Percentiles rank a stretch among this genome's conserved stretches.
Conservation (phyloP, 768 basidiomycete species). For the Agaricus bisporus region DNA sequence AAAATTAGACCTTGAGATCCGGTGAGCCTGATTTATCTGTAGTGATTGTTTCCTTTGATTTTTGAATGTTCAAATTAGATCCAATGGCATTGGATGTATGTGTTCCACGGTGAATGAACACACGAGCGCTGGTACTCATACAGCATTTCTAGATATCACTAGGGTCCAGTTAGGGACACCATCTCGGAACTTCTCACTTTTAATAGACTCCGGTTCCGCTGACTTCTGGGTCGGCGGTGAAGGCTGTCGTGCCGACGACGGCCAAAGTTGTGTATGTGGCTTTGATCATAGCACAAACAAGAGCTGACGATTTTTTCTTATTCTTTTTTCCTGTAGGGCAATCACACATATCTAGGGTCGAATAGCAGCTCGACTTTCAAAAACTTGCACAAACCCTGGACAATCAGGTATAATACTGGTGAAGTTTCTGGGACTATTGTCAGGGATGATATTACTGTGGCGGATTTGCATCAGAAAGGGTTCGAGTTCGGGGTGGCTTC, state of each 20-base stretch:
- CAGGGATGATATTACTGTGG: constrained; percentile 51
- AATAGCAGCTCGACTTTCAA: constrained; percentile 55
- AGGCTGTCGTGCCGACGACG: constrained; percentile 29
- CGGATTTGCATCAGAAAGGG: constrained; percentile 42
- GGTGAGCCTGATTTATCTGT: constrained; percentile 29
- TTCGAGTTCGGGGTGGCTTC: constrained; percentile 62
- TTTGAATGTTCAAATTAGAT: neutral
- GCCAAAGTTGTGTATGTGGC: constrained; percentile 22
- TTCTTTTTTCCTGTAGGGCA: constrained; percentile 20
- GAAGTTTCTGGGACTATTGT: constrained; percentile 50
- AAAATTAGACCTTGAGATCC: constrained; percentile 50
- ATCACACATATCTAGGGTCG: constrained; percentile 45
- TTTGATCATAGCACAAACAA: neutral
- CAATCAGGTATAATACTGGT: constrained; percentile 49
- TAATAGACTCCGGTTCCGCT: constrained; percentile 60
- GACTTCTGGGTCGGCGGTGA: constrained; percentile 56
- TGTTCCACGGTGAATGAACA: neutral
- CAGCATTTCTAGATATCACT: constrained; percentile 20
- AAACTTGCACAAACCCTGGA: constrained; percentile 39
- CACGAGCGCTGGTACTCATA: neutral
- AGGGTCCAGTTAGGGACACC: constrained; percentile 40
- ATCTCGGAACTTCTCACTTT: constrained; percentile 35
- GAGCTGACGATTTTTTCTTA: too few species aligned
- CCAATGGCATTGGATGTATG: constrained; percentile 4
- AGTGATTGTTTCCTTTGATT: constrained; percentile 23